Percentiles rank a stretch among this genome's conserved stretches.
phyloP scores from a whole-genome alignment of 2,329 filamentous ascomycete species.

The Domatiomyces catenatus region DNA sequence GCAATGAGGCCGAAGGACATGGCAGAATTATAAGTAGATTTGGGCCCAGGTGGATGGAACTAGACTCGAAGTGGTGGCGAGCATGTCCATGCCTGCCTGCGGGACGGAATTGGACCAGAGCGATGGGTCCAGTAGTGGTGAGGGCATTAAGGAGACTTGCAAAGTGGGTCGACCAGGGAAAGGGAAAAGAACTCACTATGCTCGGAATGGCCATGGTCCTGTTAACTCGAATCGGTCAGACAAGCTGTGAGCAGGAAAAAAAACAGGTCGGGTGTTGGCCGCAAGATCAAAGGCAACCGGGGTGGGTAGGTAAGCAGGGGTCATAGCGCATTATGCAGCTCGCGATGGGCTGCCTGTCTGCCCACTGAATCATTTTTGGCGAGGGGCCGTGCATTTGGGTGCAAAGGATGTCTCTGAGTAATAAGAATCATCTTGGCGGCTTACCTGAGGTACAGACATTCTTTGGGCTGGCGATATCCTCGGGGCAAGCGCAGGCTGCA shows the following conservation, averaged over 20 bases:
- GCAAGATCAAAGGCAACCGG: conserved; percentile 7
- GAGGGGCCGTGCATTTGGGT: not conserved
- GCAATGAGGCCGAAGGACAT: conserved; percentile 1
- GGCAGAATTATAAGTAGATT: conserved; percentile 1
- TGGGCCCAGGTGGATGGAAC: conserved; percentile 2
- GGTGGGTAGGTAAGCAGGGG: conserved; percentile 3
- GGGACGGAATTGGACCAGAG: conserved; percentile 7
- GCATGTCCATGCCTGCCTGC: not conserved
- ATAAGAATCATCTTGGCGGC: conserved; percentile 8
- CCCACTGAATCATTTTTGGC: not conserved
- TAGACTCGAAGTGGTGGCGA: conserved; percentile 8
- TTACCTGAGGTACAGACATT: conserved; percentile 14
- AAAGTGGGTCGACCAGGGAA: conserved; percentile 11
- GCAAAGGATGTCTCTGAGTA: conserved; percentile 10
- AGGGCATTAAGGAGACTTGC: conserved; percentile 1
- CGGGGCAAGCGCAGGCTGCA: conserved; percentile 1
- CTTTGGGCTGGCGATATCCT: not conserved
- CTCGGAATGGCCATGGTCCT: conserved; percentile 14
- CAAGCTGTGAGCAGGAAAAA: conserved; percentile 1
- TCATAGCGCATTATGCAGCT: conserved; percentile 1
- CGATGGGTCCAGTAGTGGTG: conserved; percentile 2
- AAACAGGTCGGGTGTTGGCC: conserved; percentile 1
- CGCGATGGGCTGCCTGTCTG: not conserved
- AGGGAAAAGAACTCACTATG: conserved; percentile 14
- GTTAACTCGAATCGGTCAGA: conserved; percentile 12